phyloP scores from a whole-genome alignment of 768 basidiomycete species.

The Boletus rex-veris region DNA sequence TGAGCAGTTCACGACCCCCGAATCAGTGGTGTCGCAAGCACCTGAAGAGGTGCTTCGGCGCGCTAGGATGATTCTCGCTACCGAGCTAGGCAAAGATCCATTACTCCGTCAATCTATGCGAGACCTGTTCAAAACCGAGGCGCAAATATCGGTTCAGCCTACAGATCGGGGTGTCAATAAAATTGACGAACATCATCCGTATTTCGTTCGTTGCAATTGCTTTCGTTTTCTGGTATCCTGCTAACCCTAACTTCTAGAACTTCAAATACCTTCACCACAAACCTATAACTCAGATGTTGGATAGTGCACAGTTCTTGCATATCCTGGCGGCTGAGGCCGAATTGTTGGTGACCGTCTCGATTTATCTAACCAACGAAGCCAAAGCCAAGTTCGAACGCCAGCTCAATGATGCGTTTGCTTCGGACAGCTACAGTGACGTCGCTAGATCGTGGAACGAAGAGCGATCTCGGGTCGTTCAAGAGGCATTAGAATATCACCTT shows the following conservation, averaged over 20 bases:
- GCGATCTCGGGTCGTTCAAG: constrained; percentile 71
- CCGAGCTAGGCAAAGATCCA: constrained; percentile 92
- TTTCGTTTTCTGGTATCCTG: background rate
- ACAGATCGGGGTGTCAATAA: constrained; percentile 83
- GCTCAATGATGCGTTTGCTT: constrained; percentile 78
- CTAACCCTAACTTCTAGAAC: constrained; percentile 46
- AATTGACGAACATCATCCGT: constrained; percentile 70
- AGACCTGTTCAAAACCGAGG: constrained; percentile 68
- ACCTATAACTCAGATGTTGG: constrained; percentile 63
- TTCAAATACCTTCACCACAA: constrained; percentile 94
- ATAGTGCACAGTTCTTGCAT: constrained; percentile 78
- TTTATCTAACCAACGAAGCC: constrained; percentile 61
- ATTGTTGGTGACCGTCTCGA: constrained; percentile 72
- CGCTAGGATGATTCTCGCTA: constrained; percentile 80
- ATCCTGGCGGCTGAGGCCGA: constrained; percentile 91
- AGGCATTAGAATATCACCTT: constrained; percentile 77
- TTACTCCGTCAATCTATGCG: constrained; percentile 77
- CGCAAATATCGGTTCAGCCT: constrained; percentile 73
- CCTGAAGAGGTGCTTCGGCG: constrained; percentile 68
- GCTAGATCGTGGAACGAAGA: constrained; percentile 91
- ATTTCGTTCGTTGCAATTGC: constrained; percentile 50
- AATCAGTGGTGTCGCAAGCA: constrained; percentile 51
- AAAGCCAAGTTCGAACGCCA: constrained; percentile 68
- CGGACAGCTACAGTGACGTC: constrained; percentile 79
- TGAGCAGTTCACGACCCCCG: constrained; percentile 79